Conservation (phyloP, 768 basidiomycete species). For the Melanogaster broomeanus region DNA sequence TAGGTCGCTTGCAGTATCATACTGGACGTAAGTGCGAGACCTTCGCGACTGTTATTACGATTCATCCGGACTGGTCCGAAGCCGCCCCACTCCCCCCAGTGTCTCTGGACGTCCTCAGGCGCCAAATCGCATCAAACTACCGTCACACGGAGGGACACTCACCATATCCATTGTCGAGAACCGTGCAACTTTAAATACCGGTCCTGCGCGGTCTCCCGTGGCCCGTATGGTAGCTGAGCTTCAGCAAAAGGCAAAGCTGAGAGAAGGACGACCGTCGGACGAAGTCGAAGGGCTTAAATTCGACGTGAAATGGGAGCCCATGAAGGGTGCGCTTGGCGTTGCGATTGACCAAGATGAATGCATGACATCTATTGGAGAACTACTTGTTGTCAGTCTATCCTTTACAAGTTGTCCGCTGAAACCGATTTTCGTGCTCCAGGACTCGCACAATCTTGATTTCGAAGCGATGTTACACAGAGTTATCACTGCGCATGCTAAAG, state of each 20-base stretch:
- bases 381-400: conserved; percentile 56
- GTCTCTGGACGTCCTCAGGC: conserved; percentile 31
- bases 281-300: conserved; percentile 71
- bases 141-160: conserved; percentile 69
- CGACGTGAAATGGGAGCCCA: conserved; percentile 77
- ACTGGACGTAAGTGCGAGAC: conserved; percentile 74
- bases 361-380: conserved; percentile 40
- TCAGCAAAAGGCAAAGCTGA: conserved; percentile 65
- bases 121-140: conserved; percentile 43
- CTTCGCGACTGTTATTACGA: background rate
- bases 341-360: conserved; percentile 50
- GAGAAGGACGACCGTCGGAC: conserved; percentile 60
- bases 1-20: conserved; percentile 70
- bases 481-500: conserved; percentile 64
- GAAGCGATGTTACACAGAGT: conserved; percentile 65
- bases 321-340: conserved; percentile 64
- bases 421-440: conserved; percentile 34
- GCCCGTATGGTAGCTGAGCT: conserved; percentile 59
- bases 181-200: conserved; percentile 38
- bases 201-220: conserved; percentile 54
- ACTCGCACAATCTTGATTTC: conserved; percentile 72
- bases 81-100: conserved; percentile 40
- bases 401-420: background rate
- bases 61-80: conserved; percentile 15
- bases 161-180: conserved; percentile 70